phyloP scores from a whole-genome alignment of 2,329 filamentous ascomycete genomes.

The Fusarium guadeloupense region DNA sequence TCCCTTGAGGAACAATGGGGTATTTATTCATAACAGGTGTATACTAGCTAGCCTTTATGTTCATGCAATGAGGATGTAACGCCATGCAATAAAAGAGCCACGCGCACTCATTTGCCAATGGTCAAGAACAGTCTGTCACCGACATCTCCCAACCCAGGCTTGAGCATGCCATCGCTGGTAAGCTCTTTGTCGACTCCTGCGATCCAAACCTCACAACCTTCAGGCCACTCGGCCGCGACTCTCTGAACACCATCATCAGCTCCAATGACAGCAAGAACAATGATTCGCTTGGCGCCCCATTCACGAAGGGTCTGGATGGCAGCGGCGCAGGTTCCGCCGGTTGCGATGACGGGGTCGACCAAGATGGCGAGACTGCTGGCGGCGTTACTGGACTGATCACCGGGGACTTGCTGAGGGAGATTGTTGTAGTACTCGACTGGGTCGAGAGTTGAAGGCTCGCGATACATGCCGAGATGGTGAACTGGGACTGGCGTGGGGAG shows the following conservation, averaged over 20 bases:
- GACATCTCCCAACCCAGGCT: constrained; percentile 88
- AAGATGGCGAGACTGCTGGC: constrained; percentile 75
- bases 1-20: constrained; percentile 36
- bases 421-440: constrained; percentile 99
- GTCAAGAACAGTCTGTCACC: constrained; percentile 91
- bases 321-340: constrained; percentile 87
- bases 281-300: constrained; percentile 86
- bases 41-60: constrained; percentile 33
- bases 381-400: constrained; percentile 49
- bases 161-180: constrained; percentile 86
- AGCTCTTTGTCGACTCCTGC: constrained; percentile 80
- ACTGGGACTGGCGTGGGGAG: constrained; percentile 83
- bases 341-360: constrained; percentile 92
- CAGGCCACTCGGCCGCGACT: constrained; percentile 81
- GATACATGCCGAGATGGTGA: constrained; percentile 94
- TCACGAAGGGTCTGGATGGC: constrained; percentile 89
- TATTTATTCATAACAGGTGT: constrained; percentile 33
- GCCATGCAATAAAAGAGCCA: background rate
- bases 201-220: constrained; percentile 81
- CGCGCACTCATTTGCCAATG: constrained; percentile 75
- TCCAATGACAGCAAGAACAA: constrained; percentile 80
- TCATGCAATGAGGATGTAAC: constrained; percentile 18
- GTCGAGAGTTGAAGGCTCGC: constrained; percentile 84
- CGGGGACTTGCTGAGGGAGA: constrained; percentile 75
- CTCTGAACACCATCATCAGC: constrained; percentile 74